These are phyloP conservation scores for Dictyophora rubrovolvata DNA, from an alignment of 768 basidiomycete species.

Conservation along the genomic window DNA sequence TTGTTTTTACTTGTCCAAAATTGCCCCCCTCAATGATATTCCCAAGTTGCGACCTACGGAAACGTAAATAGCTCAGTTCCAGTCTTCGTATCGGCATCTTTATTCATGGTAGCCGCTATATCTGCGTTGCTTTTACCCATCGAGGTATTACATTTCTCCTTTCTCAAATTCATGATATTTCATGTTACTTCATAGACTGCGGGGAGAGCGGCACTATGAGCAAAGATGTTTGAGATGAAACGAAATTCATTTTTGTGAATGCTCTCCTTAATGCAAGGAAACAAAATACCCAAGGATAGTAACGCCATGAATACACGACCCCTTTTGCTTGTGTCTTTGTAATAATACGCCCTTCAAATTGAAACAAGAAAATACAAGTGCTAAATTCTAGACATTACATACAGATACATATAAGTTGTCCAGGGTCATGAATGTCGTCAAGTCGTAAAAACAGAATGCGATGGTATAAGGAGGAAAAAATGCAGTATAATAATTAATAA, in stretches of 20 bases:
- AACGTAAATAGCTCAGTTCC: slow-evolving; percentile 17
- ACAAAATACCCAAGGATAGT: neutral
- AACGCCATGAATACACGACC: too few species aligned
- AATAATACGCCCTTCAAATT: too few species aligned
- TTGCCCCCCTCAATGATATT: neutral
- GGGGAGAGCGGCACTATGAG: slow-evolving; percentile 25
- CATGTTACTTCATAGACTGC: slow-evolving; percentile 18
- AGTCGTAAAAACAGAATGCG: neutral
- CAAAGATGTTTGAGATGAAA: neutral
- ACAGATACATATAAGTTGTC: too few species aligned
- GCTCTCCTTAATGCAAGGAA: neutral
- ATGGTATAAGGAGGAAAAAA: neutral
- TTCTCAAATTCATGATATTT: neutral
- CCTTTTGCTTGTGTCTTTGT: too few species aligned
- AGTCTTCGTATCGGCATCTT: slow-evolving; percentile 37
- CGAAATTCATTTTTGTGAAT: neutral
- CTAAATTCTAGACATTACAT: neutral
- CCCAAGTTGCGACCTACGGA: slow-evolving; percentile 17
- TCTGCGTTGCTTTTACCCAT: slow-evolving; percentile 36
- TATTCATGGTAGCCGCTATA: slow-evolving; percentile 33
- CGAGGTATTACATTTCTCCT: slow-evolving; percentile 25
- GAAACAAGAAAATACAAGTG: neutral
- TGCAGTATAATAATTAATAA: neutral
- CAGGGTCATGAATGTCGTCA: too few species aligned
- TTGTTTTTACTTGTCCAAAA: neutral